Conservation (phyloP, 257 asterid species). For the Euphrasia confusa region DNA sequence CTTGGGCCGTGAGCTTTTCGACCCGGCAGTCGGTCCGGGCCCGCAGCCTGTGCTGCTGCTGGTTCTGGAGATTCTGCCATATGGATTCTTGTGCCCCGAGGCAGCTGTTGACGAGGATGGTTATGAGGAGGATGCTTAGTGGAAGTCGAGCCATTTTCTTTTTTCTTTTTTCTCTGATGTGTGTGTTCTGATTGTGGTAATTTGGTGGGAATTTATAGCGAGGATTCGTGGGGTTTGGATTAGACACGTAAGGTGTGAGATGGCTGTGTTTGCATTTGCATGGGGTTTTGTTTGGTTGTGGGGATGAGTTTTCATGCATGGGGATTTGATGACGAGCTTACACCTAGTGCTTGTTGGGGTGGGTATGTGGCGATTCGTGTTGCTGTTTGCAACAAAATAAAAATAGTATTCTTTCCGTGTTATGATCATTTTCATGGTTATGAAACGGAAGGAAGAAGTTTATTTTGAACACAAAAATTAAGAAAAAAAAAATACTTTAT, state of each 20-base stretch:
- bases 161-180: background rate
- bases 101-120: constrained; percentile 31
- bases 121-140: constrained; percentile 26
- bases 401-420: too few species aligned
- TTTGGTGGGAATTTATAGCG: constrained; percentile 26
- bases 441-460: too few species aligned
- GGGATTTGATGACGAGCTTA: constrained; percentile 9
- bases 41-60: constrained; percentile 45
- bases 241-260: constrained; percentile 44
- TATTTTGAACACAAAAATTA: too few species aligned
- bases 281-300: constrained; percentile 26
- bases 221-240: background rate
- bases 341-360: constrained; percentile 25
- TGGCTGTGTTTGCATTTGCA: constrained; percentile 25
- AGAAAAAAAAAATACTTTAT: too few species aligned
- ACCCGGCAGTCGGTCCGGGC: constrained; percentile 49
- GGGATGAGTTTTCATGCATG: constrained; percentile 26
- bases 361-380: constrained; percentile 38
- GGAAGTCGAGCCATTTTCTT: constrained; percentile 33
- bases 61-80: constrained; percentile 28
- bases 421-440: too few species aligned
- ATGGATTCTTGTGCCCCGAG: constrained; percentile 21
- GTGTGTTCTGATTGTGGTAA: constrained; percentile 18
- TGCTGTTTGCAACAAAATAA: too few species aligned
- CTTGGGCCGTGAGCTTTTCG: constrained; percentile 40